Evolutionary conservation across 805 yeast genomes (phyloP).

Genomic region (Cyberlindnera mississippiensis): DNA sequence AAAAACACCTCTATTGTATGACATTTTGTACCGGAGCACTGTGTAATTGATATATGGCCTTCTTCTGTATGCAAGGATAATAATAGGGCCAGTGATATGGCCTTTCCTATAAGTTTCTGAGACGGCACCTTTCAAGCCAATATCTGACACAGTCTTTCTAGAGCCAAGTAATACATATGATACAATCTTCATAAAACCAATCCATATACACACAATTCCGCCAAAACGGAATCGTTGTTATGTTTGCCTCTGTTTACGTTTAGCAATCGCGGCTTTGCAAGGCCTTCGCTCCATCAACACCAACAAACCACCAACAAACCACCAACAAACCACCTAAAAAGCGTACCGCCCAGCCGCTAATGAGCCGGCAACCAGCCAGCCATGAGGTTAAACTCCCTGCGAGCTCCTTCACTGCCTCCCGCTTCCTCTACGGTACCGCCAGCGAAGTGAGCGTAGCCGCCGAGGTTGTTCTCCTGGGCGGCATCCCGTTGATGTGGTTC

Average conservation of each 20-base stretch:
- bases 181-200: too few species aligned
- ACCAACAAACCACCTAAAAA: neutral
- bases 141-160: too few species aligned
- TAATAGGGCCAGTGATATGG: too few species aligned
- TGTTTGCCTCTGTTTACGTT: neutral
- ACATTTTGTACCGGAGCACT: too few species aligned
- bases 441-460: conserved; percentile 46
- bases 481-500: conserved; percentile 55
- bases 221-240: too few species aligned
- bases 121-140: too few species aligned
- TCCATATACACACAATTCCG: too few species aligned
- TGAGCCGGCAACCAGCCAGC: neutral
- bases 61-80: too few species aligned
- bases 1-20: too few species aligned
- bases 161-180: too few species aligned
- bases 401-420: conserved; percentile 55
- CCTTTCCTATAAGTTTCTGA: too few species aligned
- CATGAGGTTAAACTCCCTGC: conserved; percentile 5
- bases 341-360: neutral
- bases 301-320: neutral
- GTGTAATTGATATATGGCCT: too few species aligned
- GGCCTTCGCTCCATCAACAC: conserved; percentile 1
- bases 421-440: conserved; percentile 51
- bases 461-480: conserved; percentile 49
- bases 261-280: neutral